Conservation (phyloP, 192 early-diverging fungal species). For the Podila horticola region DNA sequence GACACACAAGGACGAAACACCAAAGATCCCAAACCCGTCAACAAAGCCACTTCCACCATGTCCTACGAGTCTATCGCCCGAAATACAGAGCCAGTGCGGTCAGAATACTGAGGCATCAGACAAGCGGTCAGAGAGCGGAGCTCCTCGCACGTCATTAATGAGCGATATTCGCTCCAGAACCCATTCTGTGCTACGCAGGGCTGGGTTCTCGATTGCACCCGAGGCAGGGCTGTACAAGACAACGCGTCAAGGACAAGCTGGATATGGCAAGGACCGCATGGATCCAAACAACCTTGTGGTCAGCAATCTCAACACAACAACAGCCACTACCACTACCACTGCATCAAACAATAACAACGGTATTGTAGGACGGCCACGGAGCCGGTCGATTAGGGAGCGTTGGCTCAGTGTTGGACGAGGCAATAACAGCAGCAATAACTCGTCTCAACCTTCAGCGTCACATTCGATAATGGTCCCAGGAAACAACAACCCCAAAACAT, state of each 20-base stretch:
- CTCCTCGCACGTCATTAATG: conserved; percentile 21
- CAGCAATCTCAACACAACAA: neutral
- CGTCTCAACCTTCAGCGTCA: neutral
- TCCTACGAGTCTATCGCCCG: too few species aligned
- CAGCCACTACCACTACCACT: neutral
- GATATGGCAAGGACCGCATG: conserved; percentile 5
- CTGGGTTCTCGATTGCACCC: conserved; percentile 37
- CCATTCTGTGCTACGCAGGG: conserved; percentile 23
- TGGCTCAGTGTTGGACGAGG: neutral
- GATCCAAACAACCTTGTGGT: conserved; percentile 16
- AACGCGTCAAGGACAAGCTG: neutral
- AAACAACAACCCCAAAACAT: too few species aligned
- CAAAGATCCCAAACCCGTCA: too few species aligned
- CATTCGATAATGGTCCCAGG: neutral
- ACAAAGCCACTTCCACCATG: too few species aligned
- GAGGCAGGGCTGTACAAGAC: conserved; percentile 30
- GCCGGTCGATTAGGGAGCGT: conserved; percentile 15
- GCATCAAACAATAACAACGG: neutral
- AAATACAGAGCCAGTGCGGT: too few species aligned
- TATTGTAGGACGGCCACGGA: conserved; percentile 8
- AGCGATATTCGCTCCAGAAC: conserved; percentile 37
- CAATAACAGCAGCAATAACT: neutral
- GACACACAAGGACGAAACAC: too few species aligned
- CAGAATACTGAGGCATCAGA: neutral
- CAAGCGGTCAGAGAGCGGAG: conserved; percentile 1